A percentile compares a stretch with the other conserved stretches of the same genome.
Conservation (phyloP, 2,329 filamentous ascomycete species). For the Chaetomium strumarium region DNA sequence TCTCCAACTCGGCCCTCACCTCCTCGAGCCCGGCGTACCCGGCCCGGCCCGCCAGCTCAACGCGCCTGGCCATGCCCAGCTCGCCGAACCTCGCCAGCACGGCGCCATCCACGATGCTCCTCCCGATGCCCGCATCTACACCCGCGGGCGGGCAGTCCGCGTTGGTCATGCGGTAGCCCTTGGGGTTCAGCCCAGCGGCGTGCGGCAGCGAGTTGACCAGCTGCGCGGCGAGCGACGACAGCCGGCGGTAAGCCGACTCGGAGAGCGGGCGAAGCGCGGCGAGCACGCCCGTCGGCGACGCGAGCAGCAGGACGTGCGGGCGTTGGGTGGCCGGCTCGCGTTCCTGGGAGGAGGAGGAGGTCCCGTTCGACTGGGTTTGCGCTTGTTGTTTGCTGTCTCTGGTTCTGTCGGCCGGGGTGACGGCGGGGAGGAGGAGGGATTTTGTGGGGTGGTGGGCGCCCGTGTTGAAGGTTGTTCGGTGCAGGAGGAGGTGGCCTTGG, state of each 20-base stretch:
- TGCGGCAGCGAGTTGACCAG: constrained; percentile 71
- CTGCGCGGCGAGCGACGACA: constrained; percentile 75
- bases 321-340: constrained; percentile 7
- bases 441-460: constrained; percentile 70
- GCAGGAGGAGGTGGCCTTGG: constrained; percentile 79
- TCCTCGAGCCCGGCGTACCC: constrained; percentile 63
- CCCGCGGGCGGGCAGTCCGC: constrained; percentile 38
- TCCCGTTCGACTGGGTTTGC: constrained; percentile 24
- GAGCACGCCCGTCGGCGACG: constrained; percentile 70
- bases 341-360: constrained; percentile 20
- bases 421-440: constrained; percentile 65
- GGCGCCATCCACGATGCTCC: constrained; percentile 73
- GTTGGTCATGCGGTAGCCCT: constrained; percentile 61
- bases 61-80: constrained; percentile 62
- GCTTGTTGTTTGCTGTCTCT: constrained; percentile 25
- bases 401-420: constrained; percentile 33
- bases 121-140: constrained; percentile 53
- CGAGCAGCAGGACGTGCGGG: constrained; percentile 55
- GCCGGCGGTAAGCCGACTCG: constrained; percentile 75
- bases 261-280: constrained; percentile 70
- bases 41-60: constrained; percentile 68
- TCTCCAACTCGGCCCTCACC: constrained; percentile 64
- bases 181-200: constrained; percentile 74
- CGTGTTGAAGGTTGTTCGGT: constrained; percentile 80
- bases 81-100: constrained; percentile 70